A percentile compares a stretch with the other conserved stretches of the same genome.
These are phyloP conservation scores for Avena insularis DNA, from an alignment of 176 grass and related monocot genomes.

Conservation along the genomic window DNA sequence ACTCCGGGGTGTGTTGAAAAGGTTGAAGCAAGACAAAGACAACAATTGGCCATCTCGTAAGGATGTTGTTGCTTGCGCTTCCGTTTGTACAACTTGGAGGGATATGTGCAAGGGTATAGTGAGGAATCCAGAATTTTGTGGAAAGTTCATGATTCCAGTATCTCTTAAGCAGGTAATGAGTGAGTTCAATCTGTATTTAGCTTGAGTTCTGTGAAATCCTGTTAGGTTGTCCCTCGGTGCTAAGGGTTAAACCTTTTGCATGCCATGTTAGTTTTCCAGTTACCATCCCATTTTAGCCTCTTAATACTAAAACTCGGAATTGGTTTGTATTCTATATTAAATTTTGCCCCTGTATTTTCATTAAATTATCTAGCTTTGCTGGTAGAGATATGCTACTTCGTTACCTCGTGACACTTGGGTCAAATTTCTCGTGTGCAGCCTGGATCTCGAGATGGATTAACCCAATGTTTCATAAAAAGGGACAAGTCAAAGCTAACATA, in stretches of 20 bases:
- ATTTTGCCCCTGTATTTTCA: neutral
- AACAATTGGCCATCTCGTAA: constrained; percentile 72
- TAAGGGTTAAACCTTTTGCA: neutral
- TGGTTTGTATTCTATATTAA: neutral
- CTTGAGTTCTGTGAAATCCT: neutral
- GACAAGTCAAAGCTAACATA: constrained; percentile 76
- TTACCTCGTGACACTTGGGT: constrained; percentile 9
- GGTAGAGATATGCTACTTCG: neutral
- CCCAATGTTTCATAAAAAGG: constrained; percentile 86
- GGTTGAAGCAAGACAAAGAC: constrained; percentile 65
- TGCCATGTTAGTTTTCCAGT: neutral
- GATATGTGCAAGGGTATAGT: constrained; percentile 83
- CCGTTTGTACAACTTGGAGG: constrained; percentile 76
- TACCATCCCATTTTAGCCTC: neutral
- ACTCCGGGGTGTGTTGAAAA: constrained; percentile 27
- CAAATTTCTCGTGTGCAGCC: constrained; percentile 54
- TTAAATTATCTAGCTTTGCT: constrained; percentile 6
- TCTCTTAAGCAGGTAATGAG: constrained; percentile 86
- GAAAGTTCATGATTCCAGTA: constrained; percentile 77
- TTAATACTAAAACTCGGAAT: neutral
- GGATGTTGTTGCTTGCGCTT: constrained; percentile 78
- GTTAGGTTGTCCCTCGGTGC: neutral
- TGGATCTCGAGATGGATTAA: constrained; percentile 71
- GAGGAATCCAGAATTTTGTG: constrained; percentile 74
- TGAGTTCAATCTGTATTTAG: neutral